phyloP scores from a whole-genome alignment of 1,284 basidiomycete genomes.

The Boletellus sp. region DNA sequence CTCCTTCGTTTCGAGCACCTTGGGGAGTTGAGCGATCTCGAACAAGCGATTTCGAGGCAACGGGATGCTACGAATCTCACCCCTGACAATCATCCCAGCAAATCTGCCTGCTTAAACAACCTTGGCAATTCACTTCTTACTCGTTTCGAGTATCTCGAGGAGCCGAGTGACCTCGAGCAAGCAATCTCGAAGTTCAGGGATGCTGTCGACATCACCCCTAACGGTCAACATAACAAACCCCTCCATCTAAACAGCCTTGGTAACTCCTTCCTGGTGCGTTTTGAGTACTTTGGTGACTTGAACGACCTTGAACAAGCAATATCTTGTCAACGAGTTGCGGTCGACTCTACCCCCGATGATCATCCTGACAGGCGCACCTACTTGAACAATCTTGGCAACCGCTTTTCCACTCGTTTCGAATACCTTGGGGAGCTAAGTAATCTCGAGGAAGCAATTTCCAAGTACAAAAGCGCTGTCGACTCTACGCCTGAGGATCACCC shows the following conservation, averaged over 20 bases:
- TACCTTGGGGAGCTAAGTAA: background rate
- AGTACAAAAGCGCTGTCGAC: background rate
- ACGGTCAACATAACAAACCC: background rate
- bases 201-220: background rate
- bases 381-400: background rate
- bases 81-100: background rate
- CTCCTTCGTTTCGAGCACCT: background rate
- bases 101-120: background rate
- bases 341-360: background rate
- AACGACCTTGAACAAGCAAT: constrained; percentile 1
- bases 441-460: constrained; percentile 3
- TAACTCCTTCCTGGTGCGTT: background rate
- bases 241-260: background rate
- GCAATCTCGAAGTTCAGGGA: constrained; percentile 1
- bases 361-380: background rate
- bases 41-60: constrained; percentile 6
- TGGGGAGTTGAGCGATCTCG: background rate
- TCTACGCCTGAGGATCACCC: background rate
- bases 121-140: background rate
- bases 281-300: background rate
- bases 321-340: background rate
- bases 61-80: background rate
- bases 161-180: constrained; percentile 1
- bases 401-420: constrained; percentile 1
- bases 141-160: background rate